These are phyloP conservation scores for Pichia terricola DNA, from an alignment of 1,139 yeast species.

Conservation along the genomic window DNA sequence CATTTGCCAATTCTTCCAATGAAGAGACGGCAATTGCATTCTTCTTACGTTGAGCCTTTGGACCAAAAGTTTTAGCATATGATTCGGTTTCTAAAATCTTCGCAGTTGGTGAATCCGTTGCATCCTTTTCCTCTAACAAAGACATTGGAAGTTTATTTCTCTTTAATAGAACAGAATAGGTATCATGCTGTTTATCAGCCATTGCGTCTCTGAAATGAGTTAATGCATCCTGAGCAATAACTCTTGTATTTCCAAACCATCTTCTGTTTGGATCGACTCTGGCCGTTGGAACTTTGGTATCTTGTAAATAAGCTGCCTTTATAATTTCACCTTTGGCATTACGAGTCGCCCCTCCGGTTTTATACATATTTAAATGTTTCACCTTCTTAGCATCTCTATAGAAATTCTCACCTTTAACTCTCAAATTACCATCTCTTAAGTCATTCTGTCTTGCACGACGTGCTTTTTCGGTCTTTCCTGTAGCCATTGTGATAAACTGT, in stretches of 20 bases:
- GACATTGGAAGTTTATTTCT: slow-evolving; percentile 96
- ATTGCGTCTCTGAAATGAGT: slow-evolving; percentile 90
- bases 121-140: slow-evolving; percentile 74
- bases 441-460: slow-evolving; percentile 80
- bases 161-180: slow-evolving; percentile 79
- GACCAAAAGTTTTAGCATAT: slow-evolving; percentile 78
- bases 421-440: slow-evolving; percentile 78
- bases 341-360: slow-evolving; percentile 78
- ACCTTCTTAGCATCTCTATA: slow-evolving; percentile 92
- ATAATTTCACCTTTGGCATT: slow-evolving; percentile 83
- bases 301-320: slow-evolving; percentile 81
- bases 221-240: slow-evolving; percentile 93
- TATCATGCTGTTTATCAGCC: slow-evolving; percentile 77
- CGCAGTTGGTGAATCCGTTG: slow-evolving; percentile 56
- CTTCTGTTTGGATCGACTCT: slow-evolving; percentile 92
- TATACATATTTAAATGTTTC: slow-evolving; percentile 85
- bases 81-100: slow-evolving; percentile 85
- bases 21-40: slow-evolving; percentile 67
- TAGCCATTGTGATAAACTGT: slow-evolving; percentile 57
- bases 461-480: slow-evolving; percentile 81
- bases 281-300: slow-evolving; percentile 81
- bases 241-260: slow-evolving; percentile 98
- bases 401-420: slow-evolving; percentile 95
- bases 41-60: slow-evolving; percentile 87
- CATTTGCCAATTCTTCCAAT: slow-evolving; percentile 70